These are phyloP conservation scores for Halophytophthora batemanensis DNA, from an alignment of 352 stramenopile species.

Conservation along the genomic window DNA sequence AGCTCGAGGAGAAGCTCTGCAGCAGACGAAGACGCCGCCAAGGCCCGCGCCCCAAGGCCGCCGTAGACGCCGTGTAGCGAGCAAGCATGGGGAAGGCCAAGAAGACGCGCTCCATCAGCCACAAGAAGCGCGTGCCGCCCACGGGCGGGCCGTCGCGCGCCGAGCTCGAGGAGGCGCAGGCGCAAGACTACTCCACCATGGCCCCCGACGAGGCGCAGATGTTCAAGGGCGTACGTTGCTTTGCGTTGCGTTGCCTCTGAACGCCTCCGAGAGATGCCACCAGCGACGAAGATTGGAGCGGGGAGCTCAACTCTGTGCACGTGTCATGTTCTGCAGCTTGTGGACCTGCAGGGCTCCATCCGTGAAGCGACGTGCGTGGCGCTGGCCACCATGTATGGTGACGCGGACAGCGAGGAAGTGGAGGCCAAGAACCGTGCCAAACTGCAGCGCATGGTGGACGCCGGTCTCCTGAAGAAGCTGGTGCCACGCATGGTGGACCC, in stretches of 20 bases:
- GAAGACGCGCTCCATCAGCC: constrained; percentile 79
- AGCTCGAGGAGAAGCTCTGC: not conserved
- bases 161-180: constrained; percentile 56
- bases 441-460: constrained; percentile 74
- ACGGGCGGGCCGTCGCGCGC: constrained; percentile 51
- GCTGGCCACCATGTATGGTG: constrained; percentile 80
- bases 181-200: constrained; percentile 42
- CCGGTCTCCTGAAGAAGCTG: constrained; percentile 76
- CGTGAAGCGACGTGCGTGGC: constrained; percentile 85
- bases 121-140: constrained; percentile 76
- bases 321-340: constrained; percentile 29
- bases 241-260: too few relatives aligned
- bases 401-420: constrained; percentile 52
- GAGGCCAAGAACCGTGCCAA: constrained; percentile 57
- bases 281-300: not conserved
- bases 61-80: not conserved
- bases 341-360: constrained; percentile 74
- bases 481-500: constrained; percentile 83
- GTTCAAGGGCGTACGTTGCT: constrained; percentile 52
- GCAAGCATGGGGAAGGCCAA: constrained; percentile 83
- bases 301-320: not conserved
- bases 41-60: constrained; percentile 13
- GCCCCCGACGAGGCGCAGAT: constrained; percentile 58
- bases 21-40: not conserved
- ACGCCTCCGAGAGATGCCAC: not conserved